A percentile compares a stretch with the other conserved stretches of the same genome.
phyloP scores from a whole-genome alignment of 2,329 filamentous ascomycete species.

The Ascomycota sp. region DNA sequence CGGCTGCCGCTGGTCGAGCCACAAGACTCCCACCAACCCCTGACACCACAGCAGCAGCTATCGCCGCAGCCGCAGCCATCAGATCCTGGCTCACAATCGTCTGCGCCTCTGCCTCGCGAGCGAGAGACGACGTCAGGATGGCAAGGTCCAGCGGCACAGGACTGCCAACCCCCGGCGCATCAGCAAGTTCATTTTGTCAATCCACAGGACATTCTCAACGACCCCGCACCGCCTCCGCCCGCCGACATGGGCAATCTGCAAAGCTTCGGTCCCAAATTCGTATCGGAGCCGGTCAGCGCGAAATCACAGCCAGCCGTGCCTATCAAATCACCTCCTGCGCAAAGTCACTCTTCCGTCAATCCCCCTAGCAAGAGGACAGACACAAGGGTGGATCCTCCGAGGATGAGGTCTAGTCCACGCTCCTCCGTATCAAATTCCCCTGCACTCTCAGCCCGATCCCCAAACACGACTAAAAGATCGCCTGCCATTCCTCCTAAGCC shows the following conservation, averaged over 20 bases:
- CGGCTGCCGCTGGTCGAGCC: slow-evolving; percentile 12
- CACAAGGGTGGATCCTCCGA: slow-evolving; percentile 2
- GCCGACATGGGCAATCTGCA: slow-evolving; percentile 6
- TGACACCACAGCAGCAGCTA: slow-evolving; percentile 4
- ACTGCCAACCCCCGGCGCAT: slow-evolving; percentile 1
- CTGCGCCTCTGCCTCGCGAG: too few relatives aligned
- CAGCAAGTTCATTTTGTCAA: slow-evolving; percentile 15
- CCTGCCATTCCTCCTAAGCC: slow-evolving; percentile 20
- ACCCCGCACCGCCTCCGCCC: slow-evolving; percentile 10
- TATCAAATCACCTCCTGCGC: slow-evolving; percentile 2
- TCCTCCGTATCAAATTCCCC: slow-evolving; percentile 21
- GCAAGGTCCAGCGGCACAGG: slow-evolving; percentile 1
- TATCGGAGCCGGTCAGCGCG: slow-evolving; percentile 1
- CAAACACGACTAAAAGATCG: slow-evolving; percentile 20
- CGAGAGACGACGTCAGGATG: slow-evolving; percentile 1
- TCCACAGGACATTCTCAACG: slow-evolving; percentile 16
- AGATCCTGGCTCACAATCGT: slow-evolving; percentile 1
- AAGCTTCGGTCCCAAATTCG: slow-evolving; percentile 4
- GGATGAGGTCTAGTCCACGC: slow-evolving; percentile 16
- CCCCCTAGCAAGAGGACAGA: slow-evolving; percentile 3
- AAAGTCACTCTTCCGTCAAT: slow-evolving; percentile 3
- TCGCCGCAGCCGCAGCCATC: slow-evolving; percentile 1
- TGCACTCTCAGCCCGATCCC: slow-evolving; percentile 17
- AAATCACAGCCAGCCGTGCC: slow-evolving; percentile 1
- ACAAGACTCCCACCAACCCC: slow-evolving; percentile 2